A percentile compares a stretch with the other conserved stretches of the same genome.
phyloP scores from a whole-genome alignment of 1,284 basidiomycete species.

The Malassezia caprae region DNA sequence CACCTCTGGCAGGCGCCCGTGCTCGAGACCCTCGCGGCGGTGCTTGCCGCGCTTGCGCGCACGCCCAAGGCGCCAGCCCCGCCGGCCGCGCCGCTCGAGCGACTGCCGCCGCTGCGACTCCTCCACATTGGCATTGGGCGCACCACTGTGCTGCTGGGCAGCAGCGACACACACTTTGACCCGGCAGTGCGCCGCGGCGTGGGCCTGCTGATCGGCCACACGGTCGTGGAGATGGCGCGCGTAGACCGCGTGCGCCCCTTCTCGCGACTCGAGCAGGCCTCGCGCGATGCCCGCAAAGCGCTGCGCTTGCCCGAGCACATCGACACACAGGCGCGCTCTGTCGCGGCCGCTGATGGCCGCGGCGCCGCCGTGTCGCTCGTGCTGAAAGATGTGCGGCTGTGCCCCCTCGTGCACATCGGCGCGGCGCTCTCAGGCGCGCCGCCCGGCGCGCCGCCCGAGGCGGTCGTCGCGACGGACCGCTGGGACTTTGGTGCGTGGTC shows the following conservation, averaged over 20 bases:
- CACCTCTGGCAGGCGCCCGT: slow-evolving; percentile 11
- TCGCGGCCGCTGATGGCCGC: background rate
- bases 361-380: slow-evolving; percentile 2
- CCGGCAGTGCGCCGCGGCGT: slow-evolving; percentile 12
- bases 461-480: background rate
- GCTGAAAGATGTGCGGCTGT: slow-evolving; percentile 3
- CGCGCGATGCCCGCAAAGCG: slow-evolving; percentile 8
- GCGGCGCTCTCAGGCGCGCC: background rate
- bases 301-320: slow-evolving; percentile 12
- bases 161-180: slow-evolving; percentile 8
- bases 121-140: slow-evolving; percentile 6
- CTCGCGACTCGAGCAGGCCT: background rate
- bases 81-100: background rate
- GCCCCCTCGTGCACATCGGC: slow-evolving; percentile 9
- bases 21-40: background rate
- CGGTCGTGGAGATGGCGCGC: slow-evolving; percentile 10
- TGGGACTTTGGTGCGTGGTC: slow-evolving; percentile 13
- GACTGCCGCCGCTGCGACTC: background rate
- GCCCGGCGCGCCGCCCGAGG: background rate
- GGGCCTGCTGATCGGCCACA: slow-evolving; percentile 4
- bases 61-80: background rate
- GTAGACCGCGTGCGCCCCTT: background rate
- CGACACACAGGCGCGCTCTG: background rate
- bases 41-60: background rate
- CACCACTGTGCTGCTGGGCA: background rate